Conservation (phyloP, 805 yeast genomes). For the Ogataea haglerorum region DNA sequence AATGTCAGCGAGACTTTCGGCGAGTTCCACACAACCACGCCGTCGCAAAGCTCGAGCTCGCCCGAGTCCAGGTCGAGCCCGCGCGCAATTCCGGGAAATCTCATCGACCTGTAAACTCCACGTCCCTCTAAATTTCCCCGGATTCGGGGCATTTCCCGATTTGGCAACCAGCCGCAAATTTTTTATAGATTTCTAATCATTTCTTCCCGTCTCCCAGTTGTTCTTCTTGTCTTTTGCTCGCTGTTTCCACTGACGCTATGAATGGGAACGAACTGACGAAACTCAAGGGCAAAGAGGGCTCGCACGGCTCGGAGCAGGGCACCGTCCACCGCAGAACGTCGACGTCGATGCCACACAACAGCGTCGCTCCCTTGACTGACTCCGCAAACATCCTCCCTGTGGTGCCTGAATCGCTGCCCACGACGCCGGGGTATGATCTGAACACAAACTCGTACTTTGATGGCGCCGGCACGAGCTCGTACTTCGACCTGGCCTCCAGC, state of each 20-base stretch:
- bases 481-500: slow-evolving; percentile 18
- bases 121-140: slow-evolving; percentile 3
- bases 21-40: slow-evolving; percentile 1
- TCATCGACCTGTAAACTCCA: slow-evolving; percentile 4
- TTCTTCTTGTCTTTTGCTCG: background rate
- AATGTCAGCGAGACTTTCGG: background rate
- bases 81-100: background rate
- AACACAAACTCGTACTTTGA: slow-evolving; percentile 9
- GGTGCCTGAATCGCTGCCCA: slow-evolving; percentile 40
- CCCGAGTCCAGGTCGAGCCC: background rate
- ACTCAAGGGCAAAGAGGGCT: background rate
- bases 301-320: background rate
- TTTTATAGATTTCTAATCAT: slow-evolving; percentile 6
- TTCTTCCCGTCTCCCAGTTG: background rate
- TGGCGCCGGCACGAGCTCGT: slow-evolving; percentile 10
- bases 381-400: slow-evolving; percentile 31
- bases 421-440: slow-evolving; percentile 39
- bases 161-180: slow-evolving; percentile 7
- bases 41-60: background rate
- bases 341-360: slow-evolving; percentile 3
- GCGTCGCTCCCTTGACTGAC: slow-evolving; percentile 7
- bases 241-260: background rate
- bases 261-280: background rate
- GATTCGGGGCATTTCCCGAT: slow-evolving; percentile 6
- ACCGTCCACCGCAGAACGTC: slow-evolving; percentile 8